Conservation (phyloP, 768 basidiomycete species). For the Tricholoma sp. region DNA sequence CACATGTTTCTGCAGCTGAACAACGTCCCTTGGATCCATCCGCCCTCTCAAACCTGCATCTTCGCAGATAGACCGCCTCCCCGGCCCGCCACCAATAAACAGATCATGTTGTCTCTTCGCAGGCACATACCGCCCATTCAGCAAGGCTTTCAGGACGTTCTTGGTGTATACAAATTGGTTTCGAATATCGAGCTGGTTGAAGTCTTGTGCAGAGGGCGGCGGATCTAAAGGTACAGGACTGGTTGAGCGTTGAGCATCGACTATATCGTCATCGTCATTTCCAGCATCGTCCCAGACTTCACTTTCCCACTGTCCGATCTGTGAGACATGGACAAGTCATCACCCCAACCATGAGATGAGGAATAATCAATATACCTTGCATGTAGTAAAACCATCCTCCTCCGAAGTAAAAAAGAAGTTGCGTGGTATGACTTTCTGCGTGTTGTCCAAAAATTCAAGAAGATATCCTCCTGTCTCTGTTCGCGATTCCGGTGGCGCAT, state of each 20-base stretch:
- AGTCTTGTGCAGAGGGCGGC: slow-evolving; percentile 36
- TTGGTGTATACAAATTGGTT: slow-evolving; percentile 65
- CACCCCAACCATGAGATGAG: background rate
- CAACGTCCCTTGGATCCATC: slow-evolving; percentile 37
- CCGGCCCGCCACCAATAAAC: slow-evolving; percentile 57
- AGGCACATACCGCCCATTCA: slow-evolving; percentile 53
- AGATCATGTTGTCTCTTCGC: slow-evolving; percentile 40
- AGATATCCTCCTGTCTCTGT: slow-evolving; percentile 38
- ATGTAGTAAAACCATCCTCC: slow-evolving; percentile 58
- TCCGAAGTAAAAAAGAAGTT: slow-evolving; percentile 53
- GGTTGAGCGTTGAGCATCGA: slow-evolving; percentile 24
- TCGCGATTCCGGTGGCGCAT: slow-evolving; percentile 37
- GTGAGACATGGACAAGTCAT: slow-evolving; percentile 3
- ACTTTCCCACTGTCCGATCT: slow-evolving; percentile 58
- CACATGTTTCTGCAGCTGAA: slow-evolving; percentile 28
- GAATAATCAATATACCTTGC: slow-evolving; percentile 36
- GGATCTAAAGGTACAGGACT: slow-evolving; percentile 40
- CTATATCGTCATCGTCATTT: slow-evolving; percentile 28
- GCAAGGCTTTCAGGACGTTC: slow-evolving; percentile 54
- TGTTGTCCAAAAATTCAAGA: slow-evolving; percentile 57
- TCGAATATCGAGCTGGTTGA: slow-evolving; percentile 43
- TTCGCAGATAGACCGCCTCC: slow-evolving; percentile 34
- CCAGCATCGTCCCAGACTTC: slow-evolving; percentile 33
- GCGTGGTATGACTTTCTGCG: slow-evolving; percentile 34
- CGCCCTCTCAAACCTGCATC: slow-evolving; percentile 32